A percentile compares a stretch with the other conserved stretches of the same genome.
These are phyloP conservation scores for Fusarium sublunatum DNA, from an alignment of 2,329 filamentous ascomycete genomes.

Conservation along the genomic window DNA sequence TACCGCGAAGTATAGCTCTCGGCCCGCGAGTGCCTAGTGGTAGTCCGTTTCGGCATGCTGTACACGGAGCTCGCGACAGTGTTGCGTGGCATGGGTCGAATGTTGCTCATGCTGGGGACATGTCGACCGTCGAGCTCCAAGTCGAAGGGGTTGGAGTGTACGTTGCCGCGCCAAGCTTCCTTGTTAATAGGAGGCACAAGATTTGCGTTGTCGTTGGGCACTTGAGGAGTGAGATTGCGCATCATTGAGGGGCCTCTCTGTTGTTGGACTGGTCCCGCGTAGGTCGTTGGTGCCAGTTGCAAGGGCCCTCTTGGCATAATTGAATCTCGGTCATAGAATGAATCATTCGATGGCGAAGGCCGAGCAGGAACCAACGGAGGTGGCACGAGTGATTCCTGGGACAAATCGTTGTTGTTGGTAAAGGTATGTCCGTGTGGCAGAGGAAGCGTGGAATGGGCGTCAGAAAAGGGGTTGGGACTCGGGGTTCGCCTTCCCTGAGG, in stretches of 20 bases:
- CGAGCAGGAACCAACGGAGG: conserved; percentile 50
- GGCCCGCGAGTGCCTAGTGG: conserved; percentile 54
- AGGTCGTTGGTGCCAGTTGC: conserved; percentile 54
- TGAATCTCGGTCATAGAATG: conserved; percentile 63
- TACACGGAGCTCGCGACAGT: conserved; percentile 43
- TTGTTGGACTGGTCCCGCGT: conserved; percentile 60
- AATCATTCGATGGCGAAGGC: conserved; percentile 46
- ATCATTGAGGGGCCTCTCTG: conserved; percentile 61
- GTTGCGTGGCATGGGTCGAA: conserved; percentile 39
- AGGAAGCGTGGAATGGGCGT: conserved; percentile 57
- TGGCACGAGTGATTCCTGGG: conserved; percentile 54
- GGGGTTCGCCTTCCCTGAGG: conserved; percentile 23
- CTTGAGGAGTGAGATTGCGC: conserved; percentile 43
- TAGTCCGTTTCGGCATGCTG: conserved; percentile 56
- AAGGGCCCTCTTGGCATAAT: conserved; percentile 46
- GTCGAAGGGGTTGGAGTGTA: conserved; percentile 73
- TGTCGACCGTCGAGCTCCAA: conserved; percentile 59
- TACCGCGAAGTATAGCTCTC: conserved; percentile 57
- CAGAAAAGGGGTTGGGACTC: conserved; percentile 51
- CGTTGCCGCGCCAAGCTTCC: conserved; percentile 63
- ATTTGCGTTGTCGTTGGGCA: conserved; percentile 48
- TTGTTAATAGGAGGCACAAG: conserved; percentile 39
- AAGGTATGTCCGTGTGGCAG: conserved; percentile 48
- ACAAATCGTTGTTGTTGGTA: conserved; percentile 58
- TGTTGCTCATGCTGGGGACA: conserved; percentile 31